Evolutionary conservation across 805 yeast genomes (phyloP), one percentile per base, ranked within the genome.

Genomic region (Ogataea sp.): DNA sequence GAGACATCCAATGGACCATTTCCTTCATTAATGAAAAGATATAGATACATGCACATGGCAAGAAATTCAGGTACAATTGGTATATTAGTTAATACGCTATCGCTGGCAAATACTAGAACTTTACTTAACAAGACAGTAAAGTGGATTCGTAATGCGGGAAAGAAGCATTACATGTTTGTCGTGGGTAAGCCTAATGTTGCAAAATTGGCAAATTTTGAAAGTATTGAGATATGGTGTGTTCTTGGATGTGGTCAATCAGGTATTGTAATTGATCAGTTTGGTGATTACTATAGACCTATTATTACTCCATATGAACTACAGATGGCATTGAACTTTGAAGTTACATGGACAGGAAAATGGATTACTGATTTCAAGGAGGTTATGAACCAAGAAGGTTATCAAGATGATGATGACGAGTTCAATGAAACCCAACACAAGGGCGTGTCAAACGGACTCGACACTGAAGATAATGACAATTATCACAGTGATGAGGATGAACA

Each of bases 181-280:
- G 97, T 93, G 4, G 98, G 98, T 10, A 93, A 93, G 58, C 97
- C 97, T 9, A 93, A 93, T 53, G 97, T 93, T 16, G 96, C 98
- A 20, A 93, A 93, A 53, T 67, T 93, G 38, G 98, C 97, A 9
- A 93, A 93, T 58, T 93, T 93, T 56, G 98, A 90, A 45, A 80
- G 78, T n/a, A 75, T 93, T 13, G 97, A 93, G 49, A 72, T 85
- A 18, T 93, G 98, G 97, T 89, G 95, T 53, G 75, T 93, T 11
- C 61, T 93, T 13, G 98, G 98, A 0, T 93, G 98, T 58, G 88
- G 94, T 10, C 87, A 88, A 50, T 89, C 94, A 39, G 98, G 98
- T 5, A 81, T 90, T 20, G 78, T 90, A 28, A 59, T 93, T 13
- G 96, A 90, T 57, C 76, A 80, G 41, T 65, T 64, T 36, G 84